Evolutionary conservation across 441 rosid genomes (phyloP).

Genomic region (Euphorbia corollata): DNA sequence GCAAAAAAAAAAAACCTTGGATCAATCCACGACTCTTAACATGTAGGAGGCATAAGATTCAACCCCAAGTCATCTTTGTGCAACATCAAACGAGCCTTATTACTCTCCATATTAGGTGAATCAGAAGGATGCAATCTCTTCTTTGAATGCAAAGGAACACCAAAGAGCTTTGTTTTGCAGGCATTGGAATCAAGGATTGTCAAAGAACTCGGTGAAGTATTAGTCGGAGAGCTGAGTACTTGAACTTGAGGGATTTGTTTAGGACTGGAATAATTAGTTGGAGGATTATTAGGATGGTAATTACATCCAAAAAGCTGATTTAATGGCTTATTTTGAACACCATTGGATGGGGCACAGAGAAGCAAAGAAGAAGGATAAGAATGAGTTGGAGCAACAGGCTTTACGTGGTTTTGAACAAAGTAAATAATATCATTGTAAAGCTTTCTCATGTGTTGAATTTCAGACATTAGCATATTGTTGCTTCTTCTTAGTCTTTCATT

Average conservation of each 20-base stretch:
- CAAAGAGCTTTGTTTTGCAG: slow-evolving; percentile 69
- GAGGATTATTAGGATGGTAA: slow-evolving; percentile 6
- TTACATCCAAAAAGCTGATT: slow-evolving; percentile 38
- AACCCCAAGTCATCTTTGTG: slow-evolving; percentile 74
- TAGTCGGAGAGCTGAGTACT: slow-evolving; percentile 37
- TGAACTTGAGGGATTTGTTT: slow-evolving; percentile 36
- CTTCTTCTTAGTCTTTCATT: slow-evolving; percentile 72
- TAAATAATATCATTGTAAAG: slow-evolving; percentile 90
- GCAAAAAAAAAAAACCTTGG: slow-evolving; percentile 16
- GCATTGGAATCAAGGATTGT: slow-evolving; percentile 40
- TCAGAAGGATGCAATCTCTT: slow-evolving; percentile 60
- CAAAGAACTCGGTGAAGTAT: slow-evolving; percentile 55
- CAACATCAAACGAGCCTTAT: slow-evolving; percentile 57
- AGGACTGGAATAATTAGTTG: slow-evolving; percentile 1
- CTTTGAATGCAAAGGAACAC: slow-evolving; percentile 72
- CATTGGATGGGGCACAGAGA: slow-evolving; percentile 31
- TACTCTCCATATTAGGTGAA: slow-evolving; percentile 35
- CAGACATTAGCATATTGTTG: slow-evolving; percentile 73
- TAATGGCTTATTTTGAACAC: slow-evolving; percentile 28
- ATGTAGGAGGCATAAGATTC: slow-evolving; percentile 76
- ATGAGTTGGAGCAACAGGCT: slow-evolving; percentile 71
- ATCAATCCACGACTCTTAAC: slow-evolving; percentile 26
- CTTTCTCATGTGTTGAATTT: slow-evolving; percentile 78
- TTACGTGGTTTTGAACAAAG: slow-evolving; percentile 84
- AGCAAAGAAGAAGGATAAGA: slow-evolving; percentile 41